These are phyloP conservation scores for Coniella vitis DNA, from an alignment of 2,329 filamentous ascomycete species.

Conservation along the genomic window DNA sequence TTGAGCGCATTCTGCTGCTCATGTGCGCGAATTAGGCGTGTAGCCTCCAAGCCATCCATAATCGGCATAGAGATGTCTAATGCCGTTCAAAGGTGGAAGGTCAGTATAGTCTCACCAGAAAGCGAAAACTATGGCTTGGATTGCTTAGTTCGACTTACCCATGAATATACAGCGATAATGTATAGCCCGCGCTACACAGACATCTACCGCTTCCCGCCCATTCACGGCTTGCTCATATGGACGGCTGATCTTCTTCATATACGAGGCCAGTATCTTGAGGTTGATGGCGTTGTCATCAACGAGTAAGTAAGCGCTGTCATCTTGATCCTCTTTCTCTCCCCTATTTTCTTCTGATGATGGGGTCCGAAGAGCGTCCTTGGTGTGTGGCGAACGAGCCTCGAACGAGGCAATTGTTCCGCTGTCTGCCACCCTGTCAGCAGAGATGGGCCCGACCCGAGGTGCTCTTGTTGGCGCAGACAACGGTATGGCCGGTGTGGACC, in stretches of 20 bases:
- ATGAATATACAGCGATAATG: conserved; percentile 41
- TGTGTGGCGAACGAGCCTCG: no score
- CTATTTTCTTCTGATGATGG: background rate
- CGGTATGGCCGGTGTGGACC: no score
- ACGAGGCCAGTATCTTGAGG: conserved; percentile 30
- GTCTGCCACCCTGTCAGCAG: no score
- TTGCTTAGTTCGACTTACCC: conserved; percentile 24
- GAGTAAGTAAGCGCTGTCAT: conserved; percentile 19
- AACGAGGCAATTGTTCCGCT: no score
- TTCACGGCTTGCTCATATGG: conserved; percentile 36
- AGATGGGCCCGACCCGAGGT: no score
- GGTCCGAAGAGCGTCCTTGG: no score
- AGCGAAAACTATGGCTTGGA: background rate
- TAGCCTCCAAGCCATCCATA: conserved; percentile 26
- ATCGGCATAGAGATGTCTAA: conserved; percentile 26
- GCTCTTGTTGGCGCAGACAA: no score
- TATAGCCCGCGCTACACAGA: conserved; percentile 28
- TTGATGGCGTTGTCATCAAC: conserved; percentile 39
- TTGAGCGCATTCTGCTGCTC: conserved; percentile 18
- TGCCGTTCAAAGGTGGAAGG: background rate
- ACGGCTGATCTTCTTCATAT: conserved; percentile 31
- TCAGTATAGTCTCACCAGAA: background rate
- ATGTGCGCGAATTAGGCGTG: conserved; percentile 22
- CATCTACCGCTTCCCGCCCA: conserved; percentile 41
- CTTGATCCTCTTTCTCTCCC: background rate